These are phyloP conservation scores for Mrakia hoshinonis DNA, from an alignment of 768 basidiomycete species.

Conservation along the genomic window DNA sequence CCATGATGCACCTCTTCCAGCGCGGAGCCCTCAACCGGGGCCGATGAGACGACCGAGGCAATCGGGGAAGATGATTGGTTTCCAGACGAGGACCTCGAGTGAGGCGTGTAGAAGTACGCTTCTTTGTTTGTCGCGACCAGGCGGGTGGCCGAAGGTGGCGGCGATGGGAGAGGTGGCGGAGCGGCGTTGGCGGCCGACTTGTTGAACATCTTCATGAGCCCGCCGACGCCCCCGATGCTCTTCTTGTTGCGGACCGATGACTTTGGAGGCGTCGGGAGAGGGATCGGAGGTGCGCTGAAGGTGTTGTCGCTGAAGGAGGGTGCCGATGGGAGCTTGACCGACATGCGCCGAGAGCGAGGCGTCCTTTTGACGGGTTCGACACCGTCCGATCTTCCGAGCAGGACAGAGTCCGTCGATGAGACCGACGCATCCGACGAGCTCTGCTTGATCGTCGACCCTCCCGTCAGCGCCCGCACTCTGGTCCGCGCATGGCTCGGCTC, in stretches of 20 bases:
- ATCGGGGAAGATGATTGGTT: not conserved
- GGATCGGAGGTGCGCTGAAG: not conserved
- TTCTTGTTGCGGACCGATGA: not conserved
- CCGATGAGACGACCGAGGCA: too few species aligned
- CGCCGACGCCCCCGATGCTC: not conserved
- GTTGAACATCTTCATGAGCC: conserved; percentile 3
- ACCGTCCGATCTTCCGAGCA: not conserved
- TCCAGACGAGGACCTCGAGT: not conserved
- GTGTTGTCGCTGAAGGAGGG: not conserved
- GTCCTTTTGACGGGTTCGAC: not conserved
- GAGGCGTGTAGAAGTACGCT: too few species aligned
- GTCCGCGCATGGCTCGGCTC: not conserved
- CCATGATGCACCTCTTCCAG: too few species aligned
- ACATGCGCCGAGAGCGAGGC: not conserved
- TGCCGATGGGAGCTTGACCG: not conserved
- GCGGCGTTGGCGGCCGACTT: not conserved
- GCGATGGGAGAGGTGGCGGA: not conserved
- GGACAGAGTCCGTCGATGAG: not conserved
- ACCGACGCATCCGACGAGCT: conserved; percentile 1
- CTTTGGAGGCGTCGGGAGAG: not conserved
- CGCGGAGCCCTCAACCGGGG: too few species aligned
- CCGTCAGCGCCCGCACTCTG: not conserved
- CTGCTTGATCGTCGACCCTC: not conserved
- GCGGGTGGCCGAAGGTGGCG: not conserved
- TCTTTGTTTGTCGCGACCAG: too few species aligned